Base-by-base conservation (phyloP, 176 grass and related monocot genomes). In the Poa annua region DNA sequence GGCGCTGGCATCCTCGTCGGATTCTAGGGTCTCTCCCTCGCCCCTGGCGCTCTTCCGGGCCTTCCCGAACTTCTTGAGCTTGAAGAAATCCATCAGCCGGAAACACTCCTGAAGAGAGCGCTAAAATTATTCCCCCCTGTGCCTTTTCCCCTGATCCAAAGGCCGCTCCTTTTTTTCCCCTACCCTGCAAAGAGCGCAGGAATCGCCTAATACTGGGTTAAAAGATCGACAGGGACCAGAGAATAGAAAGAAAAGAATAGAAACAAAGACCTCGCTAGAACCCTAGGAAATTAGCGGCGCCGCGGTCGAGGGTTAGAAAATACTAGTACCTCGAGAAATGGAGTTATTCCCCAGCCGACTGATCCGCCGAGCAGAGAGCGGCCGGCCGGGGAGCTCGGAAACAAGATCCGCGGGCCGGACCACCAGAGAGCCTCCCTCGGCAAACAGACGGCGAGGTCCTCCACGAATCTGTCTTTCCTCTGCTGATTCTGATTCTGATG, bases 51-150 rank as follows among this genome's bases (percentile, higher is more conserved):
- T 35, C 78, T 89, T 97, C 77, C 85, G 71, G 16, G 76, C 36
- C 64, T 85, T 89, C 19, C 55, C 81, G 44, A 95, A 86, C 85
- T 90, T 93, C 69, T 83, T 92, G 49, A 75, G 87, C 86, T 93
- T 98, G 66, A 98, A 89, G 86, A 98, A 95, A 86, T 98, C 95
- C 95, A 98, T 98, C n/a, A 2, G n/a, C 4, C 21, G 3, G 16
- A 49, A 74, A n/a, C 47, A n/a, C 47, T 56, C 71, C 74, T 36
- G 61, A 68, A 52, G 53, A 36, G 77, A 19, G 21, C 2, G 19
- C 10, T 25, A 62, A 75, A 78, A 74, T 20, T 55, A 35, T 14
- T 6, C 47, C 11, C 48, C 48, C 61, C 84, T 65, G 65, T 4
- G 9, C 33, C 25, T 70, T 62, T 22, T 48, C 45, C 60, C 54